A percentile compares a stretch with the other conserved stretches of the same genome.
phyloP scores from a whole-genome alignment of 345 rosid genomes.

The Fremontodendron californicum region DNA sequence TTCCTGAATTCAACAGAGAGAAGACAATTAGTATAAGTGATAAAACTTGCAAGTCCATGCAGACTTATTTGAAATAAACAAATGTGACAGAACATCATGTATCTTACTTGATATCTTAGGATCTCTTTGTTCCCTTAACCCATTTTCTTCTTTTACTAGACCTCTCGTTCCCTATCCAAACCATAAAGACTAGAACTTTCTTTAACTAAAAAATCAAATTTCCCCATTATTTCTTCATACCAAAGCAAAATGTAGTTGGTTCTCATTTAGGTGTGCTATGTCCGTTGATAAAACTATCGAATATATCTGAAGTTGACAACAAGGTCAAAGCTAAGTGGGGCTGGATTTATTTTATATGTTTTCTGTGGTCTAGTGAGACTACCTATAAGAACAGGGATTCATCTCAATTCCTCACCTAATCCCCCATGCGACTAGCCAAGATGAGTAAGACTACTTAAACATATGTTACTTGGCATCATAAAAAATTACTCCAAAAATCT shows the following conservation, averaged over 20 bases:
- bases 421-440: background rate
- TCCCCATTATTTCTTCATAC: background rate
- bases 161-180: background rate
- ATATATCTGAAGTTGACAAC: background rate
- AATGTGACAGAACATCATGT: background rate
- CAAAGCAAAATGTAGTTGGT: background rate
- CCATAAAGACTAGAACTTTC: background rate
- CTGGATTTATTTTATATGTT: background rate
- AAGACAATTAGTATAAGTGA: background rate
- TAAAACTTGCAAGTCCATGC: background rate
- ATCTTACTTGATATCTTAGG: background rate
- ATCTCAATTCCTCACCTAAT: background rate
- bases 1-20: conserved; percentile 41
- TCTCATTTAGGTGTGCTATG: background rate
- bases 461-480: background rate
- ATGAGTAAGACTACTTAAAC: background rate
- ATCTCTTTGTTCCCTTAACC: background rate
- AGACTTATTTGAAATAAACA: background rate
- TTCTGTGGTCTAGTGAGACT: background rate
- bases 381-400: background rate
- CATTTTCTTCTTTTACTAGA: background rate
- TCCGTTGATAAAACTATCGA: background rate
- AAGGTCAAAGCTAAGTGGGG: background rate
- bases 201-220: background rate
- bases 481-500: background rate